Evolutionary conservation across 1,284 basidiomycete species (phyloP).

Genomic region (Ceratobasidium sp.): DNA sequence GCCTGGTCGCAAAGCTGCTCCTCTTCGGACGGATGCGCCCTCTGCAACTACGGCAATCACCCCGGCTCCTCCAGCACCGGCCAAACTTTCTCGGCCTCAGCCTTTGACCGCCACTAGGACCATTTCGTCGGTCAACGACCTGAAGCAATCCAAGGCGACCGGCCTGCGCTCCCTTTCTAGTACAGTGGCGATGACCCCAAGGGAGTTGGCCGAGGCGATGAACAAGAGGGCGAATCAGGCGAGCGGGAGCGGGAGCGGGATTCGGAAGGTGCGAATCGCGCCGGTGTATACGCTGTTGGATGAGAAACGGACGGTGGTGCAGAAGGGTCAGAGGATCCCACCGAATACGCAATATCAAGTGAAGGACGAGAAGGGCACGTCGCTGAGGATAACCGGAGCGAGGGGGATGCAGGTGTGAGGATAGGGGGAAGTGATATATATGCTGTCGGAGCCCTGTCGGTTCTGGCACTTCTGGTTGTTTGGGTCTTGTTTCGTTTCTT

Average conservation of each 20-base stretch:
- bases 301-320: not conserved
- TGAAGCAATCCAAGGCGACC: not conserved
- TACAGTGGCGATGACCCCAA: not conserved
- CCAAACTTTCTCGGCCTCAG: not conserved
- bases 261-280: not conserved
- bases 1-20: not conserved
- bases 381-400: not conserved
- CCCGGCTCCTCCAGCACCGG: no score
- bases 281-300: constrained; percentile 7
- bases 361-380: constrained; percentile 2
- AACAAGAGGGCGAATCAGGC: not conserved
- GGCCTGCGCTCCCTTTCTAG: no score
- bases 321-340: constrained; percentile 12
- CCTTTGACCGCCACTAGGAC: not conserved
- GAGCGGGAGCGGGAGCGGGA: not conserved
- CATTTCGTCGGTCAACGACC: not conserved
- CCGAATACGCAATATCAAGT: not conserved
- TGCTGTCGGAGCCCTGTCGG: no score
- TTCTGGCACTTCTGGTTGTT: no score
- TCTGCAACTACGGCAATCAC: not conserved
- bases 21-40: not conserved
- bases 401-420: not conserved
- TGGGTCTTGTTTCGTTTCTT: no score
- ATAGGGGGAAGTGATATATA: not conserved
- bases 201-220: not conserved